phyloP scores from a whole-genome alignment of 1,139 yeast species.

The Protomyces inouyei region DNA sequence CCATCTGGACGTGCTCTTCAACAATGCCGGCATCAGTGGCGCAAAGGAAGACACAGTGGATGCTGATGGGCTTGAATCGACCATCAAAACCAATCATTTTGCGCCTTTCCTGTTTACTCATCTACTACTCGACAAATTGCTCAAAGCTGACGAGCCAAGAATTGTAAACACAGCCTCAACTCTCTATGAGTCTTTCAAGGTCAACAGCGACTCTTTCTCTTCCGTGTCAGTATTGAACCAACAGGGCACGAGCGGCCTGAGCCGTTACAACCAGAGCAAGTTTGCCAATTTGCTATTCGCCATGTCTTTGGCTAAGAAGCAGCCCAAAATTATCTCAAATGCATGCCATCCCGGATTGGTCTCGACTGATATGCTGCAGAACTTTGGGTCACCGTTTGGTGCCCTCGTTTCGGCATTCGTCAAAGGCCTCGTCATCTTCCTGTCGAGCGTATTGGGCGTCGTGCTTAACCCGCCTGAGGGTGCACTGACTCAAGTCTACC shows the following conservation, averaged over 20 bases:
- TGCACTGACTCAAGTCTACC: slow-evolving; percentile 18
- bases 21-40: slow-evolving; percentile 34
- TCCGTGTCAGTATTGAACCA: slow-evolving; percentile 14
- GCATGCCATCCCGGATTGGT: slow-evolving; percentile 33
- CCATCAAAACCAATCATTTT: slow-evolving; percentile 72
- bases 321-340: slow-evolving; percentile 28
- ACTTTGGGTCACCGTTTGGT: background rate
- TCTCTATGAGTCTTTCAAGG: slow-evolving; percentile 49
- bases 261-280: slow-evolving; percentile 33
- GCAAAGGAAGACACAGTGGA: background rate
- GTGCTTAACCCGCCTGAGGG: slow-evolving; percentile 3
- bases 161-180: slow-evolving; percentile 65
- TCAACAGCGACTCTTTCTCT: slow-evolving; percentile 11
- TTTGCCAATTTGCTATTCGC: slow-evolving; percentile 32
- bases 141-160: slow-evolving; percentile 36
- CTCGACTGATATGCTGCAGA: slow-evolving; percentile 27
- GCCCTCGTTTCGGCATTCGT: background rate
- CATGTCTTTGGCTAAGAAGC: slow-evolving; percentile 27
- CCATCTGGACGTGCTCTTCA: slow-evolving; percentile 31
- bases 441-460: background rate
- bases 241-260: background rate
- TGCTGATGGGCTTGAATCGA: slow-evolving; percentile 42
- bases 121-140: slow-evolving; percentile 53
- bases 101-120: slow-evolving; percentile 70
- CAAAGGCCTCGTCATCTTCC: background rate